Percentiles rank a stretch among this genome's conserved stretches.
phyloP scores from a whole-genome alignment of 305 asterid species.

The Fraxinus sp. region DNA sequence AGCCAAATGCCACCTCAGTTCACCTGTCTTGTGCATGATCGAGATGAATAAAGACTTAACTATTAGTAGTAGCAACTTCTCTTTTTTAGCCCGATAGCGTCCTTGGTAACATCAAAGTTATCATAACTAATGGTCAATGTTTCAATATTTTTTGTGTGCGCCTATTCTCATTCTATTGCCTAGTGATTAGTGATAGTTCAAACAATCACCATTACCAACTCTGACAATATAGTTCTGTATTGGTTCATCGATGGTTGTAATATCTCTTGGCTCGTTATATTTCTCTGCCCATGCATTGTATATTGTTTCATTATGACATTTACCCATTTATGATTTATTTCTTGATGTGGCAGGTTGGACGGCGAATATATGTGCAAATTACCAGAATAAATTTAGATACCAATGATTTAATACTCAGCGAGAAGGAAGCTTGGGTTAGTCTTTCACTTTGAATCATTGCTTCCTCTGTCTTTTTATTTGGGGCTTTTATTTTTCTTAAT shows the following conservation, averaged over 20 bases:
- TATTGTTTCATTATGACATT: neutral
- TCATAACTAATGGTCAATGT: neutral
- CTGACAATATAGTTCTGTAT: neutral
- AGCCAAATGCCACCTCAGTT: neutral
- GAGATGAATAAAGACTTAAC: neutral
- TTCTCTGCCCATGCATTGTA: neutral
- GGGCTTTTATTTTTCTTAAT: constrained; percentile 5
- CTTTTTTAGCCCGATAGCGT: neutral
- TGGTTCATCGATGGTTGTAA: neutral
- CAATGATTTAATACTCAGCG: constrained; percentile 87
- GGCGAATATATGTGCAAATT: constrained; percentile 65
- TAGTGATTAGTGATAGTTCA: neutral
- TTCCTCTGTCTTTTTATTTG: constrained; percentile 3
- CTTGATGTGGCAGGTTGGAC: constrained; percentile 67
- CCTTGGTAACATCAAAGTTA: neutral
- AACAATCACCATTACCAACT: neutral
- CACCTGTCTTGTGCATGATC: neutral
- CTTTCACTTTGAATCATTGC: constrained; percentile 17
- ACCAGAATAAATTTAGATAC: constrained; percentile 87
- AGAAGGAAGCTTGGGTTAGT: constrained; percentile 90
- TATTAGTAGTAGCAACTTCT: neutral
- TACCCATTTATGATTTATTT: neutral
- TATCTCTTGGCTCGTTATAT: constrained; percentile 8
- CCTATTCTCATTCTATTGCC: neutral
- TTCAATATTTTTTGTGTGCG: neutral